Evolutionary conservation across 1,284 basidiomycete species (phyloP).

Genomic region (Xerocomus minutiporus): DNA sequence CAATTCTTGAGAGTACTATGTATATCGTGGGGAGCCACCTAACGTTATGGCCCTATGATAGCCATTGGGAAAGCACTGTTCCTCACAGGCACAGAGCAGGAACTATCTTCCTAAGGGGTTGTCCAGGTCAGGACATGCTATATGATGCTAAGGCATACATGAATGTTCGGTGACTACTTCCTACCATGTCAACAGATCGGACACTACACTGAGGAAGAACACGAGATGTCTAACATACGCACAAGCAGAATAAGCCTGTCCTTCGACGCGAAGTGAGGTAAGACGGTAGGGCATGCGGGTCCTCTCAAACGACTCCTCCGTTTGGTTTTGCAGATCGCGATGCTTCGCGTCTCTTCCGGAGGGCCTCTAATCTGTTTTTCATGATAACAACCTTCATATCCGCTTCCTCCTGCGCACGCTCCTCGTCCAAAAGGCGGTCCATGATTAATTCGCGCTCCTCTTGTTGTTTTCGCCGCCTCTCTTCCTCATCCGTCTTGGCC

Average conservation of each 20-base stretch:
- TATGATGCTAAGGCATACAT: background rate
- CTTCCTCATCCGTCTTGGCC: constrained; percentile 41
- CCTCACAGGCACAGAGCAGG: background rate
- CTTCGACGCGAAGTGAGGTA: background rate
- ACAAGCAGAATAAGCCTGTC: background rate
- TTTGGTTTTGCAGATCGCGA: constrained; percentile 31
- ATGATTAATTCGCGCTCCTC: constrained; percentile 79
- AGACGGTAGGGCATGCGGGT: too few species aligned
- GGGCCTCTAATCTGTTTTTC: constrained; percentile 59
- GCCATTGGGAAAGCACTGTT: background rate
- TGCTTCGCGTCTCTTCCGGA: constrained; percentile 53
- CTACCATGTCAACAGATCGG: background rate
- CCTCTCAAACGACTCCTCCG: constrained; percentile 12
- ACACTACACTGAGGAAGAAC: background rate
- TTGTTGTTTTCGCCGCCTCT: constrained; percentile 48
- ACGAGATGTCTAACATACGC: background rate
- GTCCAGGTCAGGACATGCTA: background rate
- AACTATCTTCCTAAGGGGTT: background rate
- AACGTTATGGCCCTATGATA: background rate
- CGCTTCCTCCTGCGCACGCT: constrained; percentile 77
- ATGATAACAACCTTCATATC: constrained; percentile 66
- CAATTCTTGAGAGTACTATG: background rate
- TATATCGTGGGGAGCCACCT: background rate
- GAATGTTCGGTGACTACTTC: background rate
- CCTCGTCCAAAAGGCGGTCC: constrained; percentile 76